Evolutionary conservation across 2,329 filamentous ascomycete genomes (phyloP), one percentile per base, ranked within the genome.

Genomic region (Cladosporium sp.): DNA sequence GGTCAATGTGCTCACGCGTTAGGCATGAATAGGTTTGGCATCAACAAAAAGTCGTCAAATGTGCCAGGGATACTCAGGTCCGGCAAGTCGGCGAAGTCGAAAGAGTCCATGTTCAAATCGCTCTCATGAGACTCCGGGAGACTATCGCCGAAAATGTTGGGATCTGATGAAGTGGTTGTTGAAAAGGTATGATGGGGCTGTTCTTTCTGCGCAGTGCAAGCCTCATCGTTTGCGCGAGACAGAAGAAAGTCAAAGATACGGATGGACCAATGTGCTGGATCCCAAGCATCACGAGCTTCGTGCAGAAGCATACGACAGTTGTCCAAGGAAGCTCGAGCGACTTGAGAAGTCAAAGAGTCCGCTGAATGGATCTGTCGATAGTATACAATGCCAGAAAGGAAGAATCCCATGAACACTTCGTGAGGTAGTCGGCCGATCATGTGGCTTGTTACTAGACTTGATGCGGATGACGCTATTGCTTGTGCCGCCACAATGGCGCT

Each of bases 301-400:
- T 61, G 60, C 11, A 61, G 42, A 5, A 61, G 38, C 50, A 61
- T 55, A 3, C 57, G 60, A 25, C 60, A 61, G n/a, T 61, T 61
- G 15, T 59, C 57, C 43, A 61, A 42, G n/a, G 43, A 51, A 3
- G 51, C 45, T 37, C 51, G 37, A 11, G 55, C 60, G 15, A 59
- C 34, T 25, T 59, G 60, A 3, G 60, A 50, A 7, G 51, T 38
- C 37, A 59, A 12, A 15, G 51, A 28, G 14, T 59, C 47, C 3
- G 56, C 2, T 11, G 17, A 22, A 17, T 55, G 43, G 5, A 54
- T 61, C n/a, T 54, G 56, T 8, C 51, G 43, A 40, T 59, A 61
- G 38, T 47, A 61, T 3, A 55, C 51, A 20, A 58, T 52, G 30
- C 51, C 60, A 11, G 60, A 43, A 19, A 61, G 52, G 43, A 61